These are phyloP conservation scores for Sungouiella thailandica DNA, from an alignment of 805 yeast genomes.

Conservation along the genomic window DNA sequence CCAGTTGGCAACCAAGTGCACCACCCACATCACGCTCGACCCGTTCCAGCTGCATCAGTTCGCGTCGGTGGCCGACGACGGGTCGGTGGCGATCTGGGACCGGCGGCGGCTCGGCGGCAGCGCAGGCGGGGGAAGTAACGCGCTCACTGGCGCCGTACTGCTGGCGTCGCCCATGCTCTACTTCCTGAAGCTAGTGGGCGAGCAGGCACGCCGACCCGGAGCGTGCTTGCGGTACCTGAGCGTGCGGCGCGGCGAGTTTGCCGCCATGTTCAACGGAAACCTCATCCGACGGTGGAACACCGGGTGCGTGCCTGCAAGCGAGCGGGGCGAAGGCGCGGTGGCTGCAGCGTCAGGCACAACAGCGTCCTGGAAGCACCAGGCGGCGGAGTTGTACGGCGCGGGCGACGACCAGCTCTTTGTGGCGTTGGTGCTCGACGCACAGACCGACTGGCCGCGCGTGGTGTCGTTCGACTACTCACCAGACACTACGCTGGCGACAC, in stretches of 20 bases:
- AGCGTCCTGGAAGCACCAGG: slow-evolving; percentile 29
- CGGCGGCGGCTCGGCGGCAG: slow-evolving; percentile 48
- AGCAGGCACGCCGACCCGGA: slow-evolving; percentile 49
- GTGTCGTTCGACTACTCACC: slow-evolving; percentile 83
- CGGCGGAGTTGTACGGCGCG: slow-evolving; percentile 33
- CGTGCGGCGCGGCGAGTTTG: slow-evolving; percentile 62
- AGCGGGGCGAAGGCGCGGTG: slow-evolving; percentile 8
- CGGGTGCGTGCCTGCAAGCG: slow-evolving; percentile 45
- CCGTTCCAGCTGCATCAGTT: slow-evolving; percentile 64
- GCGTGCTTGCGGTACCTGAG: slow-evolving; percentile 70
- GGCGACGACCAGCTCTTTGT: slow-evolving; percentile 62
- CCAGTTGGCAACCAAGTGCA: slow-evolving; percentile 72
- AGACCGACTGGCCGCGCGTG: slow-evolving; percentile 75
- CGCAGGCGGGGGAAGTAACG: slow-evolving; percentile 6
- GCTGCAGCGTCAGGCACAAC: slow-evolving; percentile 6
- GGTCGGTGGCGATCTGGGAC: slow-evolving; percentile 80
- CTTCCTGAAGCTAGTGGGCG: slow-evolving; percentile 59
- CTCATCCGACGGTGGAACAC: slow-evolving; percentile 76
- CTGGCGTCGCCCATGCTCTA: slow-evolving; percentile 54
- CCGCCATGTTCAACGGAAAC: slow-evolving; percentile 76
- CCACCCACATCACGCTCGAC: slow-evolving; percentile 63
- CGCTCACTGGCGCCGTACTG: no score
- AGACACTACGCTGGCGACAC: slow-evolving; percentile 41
- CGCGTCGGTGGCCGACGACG: slow-evolving; percentile 77
- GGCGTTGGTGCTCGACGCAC: slow-evolving; percentile 67